Conservation (phyloP, 2,329 filamentous ascomycete species). For the Aspergillus cejpii region DNA sequence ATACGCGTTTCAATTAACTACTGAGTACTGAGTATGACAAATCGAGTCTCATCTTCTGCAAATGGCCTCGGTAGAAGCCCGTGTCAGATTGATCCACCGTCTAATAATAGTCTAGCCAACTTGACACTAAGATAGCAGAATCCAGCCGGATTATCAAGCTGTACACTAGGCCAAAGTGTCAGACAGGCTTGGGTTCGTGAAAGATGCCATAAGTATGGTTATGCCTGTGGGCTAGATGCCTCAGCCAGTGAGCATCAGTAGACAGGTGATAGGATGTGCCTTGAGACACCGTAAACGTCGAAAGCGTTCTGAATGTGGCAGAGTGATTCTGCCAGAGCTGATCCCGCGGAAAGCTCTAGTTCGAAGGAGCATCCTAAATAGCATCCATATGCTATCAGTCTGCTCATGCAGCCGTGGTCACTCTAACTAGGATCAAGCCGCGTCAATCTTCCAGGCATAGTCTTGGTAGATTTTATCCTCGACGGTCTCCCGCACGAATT, state of each 20-base stretch:
- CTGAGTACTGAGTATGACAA: too few relatives aligned
- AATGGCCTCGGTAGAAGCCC: neutral
- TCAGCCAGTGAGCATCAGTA: neutral
- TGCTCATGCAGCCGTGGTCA: neutral
- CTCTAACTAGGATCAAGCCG: slow-evolving; percentile 23
- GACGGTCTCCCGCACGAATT: slow-evolving; percentile 57
- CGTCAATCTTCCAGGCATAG: slow-evolving; percentile 36
- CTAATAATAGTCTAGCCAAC: neutral
- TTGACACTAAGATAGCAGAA: neutral
- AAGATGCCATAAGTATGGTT: neutral
- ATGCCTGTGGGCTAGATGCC: neutral
- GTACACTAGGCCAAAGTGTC: neutral
- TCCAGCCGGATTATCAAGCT: neutral
- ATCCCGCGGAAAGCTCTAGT: neutral
- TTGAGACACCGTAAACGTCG: neutral
- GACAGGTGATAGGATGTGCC: neutral
- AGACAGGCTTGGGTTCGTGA: neutral
- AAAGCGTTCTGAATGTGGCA: neutral
- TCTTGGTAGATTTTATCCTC: slow-evolving; percentile 48
- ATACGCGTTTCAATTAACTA: too few relatives aligned
- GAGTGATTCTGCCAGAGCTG: neutral
- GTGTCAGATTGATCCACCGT: neutral
- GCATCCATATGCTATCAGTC: neutral
- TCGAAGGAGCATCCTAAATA: neutral
- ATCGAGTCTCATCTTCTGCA: neutral